Percentiles rank a stretch among this genome's conserved stretches.
These are phyloP conservation scores for Trichoderma virens DNA, from an alignment of 495 filamentous ascomycete genomes.

Conservation along the genomic window DNA sequence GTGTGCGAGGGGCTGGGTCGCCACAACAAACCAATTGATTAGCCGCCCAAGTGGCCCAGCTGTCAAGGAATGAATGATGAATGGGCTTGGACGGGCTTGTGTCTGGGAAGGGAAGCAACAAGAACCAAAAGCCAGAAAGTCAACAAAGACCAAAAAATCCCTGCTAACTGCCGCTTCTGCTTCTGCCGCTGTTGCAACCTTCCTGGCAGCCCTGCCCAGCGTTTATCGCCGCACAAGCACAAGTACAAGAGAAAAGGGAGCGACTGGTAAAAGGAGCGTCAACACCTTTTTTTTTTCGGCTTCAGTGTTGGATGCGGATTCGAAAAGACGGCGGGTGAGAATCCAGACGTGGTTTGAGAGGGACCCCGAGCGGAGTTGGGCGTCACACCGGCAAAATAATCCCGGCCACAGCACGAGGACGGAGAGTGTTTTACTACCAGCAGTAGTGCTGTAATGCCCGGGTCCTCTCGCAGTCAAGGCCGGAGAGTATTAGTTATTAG, in stretches of 20 bases:
- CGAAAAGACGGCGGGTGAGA: no score
- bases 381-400: neutral
- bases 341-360: neutral
- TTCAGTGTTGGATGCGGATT: neutral
- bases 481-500: no score
- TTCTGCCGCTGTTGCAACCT: neutral
- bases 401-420: neutral
- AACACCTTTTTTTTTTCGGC: neutral
- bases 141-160: neutral
- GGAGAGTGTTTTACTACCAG: neutral
- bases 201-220: neutral
- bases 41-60: neutral
- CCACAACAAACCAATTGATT: neutral
- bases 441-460: neutral
- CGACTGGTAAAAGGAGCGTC: constrained; percentile 1
- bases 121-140: neutral
- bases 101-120: neutral
- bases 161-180: no score
- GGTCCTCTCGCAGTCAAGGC: neutral
- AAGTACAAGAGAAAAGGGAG: neutral
- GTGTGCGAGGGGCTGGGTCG: neutral
- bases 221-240: neutral
- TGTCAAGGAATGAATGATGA: constrained; percentile 3
- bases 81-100: neutral
- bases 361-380: constrained; percentile 1